phyloP scores from a whole-genome alignment of 2,329 filamentous ascomycete species.

The Paecilomyces sp. region DNA sequence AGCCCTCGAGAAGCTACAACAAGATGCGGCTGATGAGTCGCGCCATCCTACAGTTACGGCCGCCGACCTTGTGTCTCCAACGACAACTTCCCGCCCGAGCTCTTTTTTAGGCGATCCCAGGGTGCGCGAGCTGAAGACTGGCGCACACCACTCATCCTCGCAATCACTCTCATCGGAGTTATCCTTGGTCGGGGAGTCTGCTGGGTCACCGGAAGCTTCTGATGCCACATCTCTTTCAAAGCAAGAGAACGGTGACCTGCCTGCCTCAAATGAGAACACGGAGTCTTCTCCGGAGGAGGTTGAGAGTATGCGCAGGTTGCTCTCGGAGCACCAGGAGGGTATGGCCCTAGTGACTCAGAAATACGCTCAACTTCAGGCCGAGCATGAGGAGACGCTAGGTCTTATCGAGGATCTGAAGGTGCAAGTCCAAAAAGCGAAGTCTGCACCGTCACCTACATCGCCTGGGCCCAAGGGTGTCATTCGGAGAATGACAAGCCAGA shows the following conservation, averaged over 20 bases:
- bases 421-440: conserved; percentile 72
- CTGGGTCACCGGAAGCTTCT: conserved; percentile 56
- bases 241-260: conserved; percentile 16
- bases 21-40: conserved; percentile 76
- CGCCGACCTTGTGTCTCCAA: conserved; percentile 36
- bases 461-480: conserved; percentile 60
- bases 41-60: conserved; percentile 51
- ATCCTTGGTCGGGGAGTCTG: conserved; percentile 76
- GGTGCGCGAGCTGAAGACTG: conserved; percentile 63
- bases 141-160: conserved; percentile 66
- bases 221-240: conserved; percentile 45
- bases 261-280: conserved; percentile 21
- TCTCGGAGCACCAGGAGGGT: conserved; percentile 68
- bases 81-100: conserved; percentile 50
- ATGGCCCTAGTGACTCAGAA: conserved; percentile 66
- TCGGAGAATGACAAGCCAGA: conserved; percentile 87
- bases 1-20: conserved; percentile 67
- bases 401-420: conserved; percentile 87
- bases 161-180: conserved; percentile 91
- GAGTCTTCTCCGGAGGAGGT: conserved; percentile 57
- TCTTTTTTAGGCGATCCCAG: conserved; percentile 80
- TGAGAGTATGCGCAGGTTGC: conserved; percentile 61
- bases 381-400: conserved; percentile 74
- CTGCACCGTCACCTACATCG: conserved; percentile 48
- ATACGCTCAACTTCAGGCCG: conserved; percentile 74